These are phyloP conservation scores for Aspergillus amoenus DNA, from an alignment of 2,329 filamentous ascomycete species.

Conservation along the genomic window DNA sequence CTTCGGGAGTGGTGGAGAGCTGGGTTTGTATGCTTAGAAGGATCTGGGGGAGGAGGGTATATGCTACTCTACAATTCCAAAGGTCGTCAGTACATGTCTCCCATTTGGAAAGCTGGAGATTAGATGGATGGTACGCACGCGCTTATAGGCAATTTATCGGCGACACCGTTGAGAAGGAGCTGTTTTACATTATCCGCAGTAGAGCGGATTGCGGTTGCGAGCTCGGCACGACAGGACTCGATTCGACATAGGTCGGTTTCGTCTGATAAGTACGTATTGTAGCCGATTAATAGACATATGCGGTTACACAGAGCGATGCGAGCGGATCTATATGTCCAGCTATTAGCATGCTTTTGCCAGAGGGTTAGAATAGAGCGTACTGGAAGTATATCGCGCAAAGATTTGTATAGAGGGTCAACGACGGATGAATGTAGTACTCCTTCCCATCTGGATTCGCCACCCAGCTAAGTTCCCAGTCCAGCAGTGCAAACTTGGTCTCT, in stretches of 20 bases:
- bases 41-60: constrained; percentile 15
- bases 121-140: constrained; percentile 6
- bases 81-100: not conserved
- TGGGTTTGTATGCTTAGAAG: constrained; percentile 15
- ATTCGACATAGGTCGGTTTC: constrained; percentile 8
- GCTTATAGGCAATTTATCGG: constrained; percentile 17
- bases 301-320: constrained; percentile 17
- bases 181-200: constrained; percentile 16
- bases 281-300: constrained; percentile 11
- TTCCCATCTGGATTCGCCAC: constrained; percentile 12
- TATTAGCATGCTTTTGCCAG: not conserved
- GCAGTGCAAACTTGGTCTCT: constrained; percentile 8
- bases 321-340: constrained; percentile 3
- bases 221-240: constrained; percentile 12
- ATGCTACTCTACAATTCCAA: constrained; percentile 6
- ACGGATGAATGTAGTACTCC: constrained; percentile 14
- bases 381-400: constrained; percentile 16
- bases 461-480: constrained; percentile 17
- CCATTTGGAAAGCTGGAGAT: not conserved
- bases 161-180: constrained; percentile 13
- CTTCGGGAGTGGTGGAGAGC: constrained; percentile 13
- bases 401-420: constrained; percentile 12
- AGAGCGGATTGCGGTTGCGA: constrained; percentile 9
- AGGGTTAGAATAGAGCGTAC: not conserved
- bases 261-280: not conserved